Evolutionary conservation across 495 filamentous ascomycete species (phyloP), one percentile per base, ranked within the genome.

Genomic region (Aspergillus saccharolyticus): DNA sequence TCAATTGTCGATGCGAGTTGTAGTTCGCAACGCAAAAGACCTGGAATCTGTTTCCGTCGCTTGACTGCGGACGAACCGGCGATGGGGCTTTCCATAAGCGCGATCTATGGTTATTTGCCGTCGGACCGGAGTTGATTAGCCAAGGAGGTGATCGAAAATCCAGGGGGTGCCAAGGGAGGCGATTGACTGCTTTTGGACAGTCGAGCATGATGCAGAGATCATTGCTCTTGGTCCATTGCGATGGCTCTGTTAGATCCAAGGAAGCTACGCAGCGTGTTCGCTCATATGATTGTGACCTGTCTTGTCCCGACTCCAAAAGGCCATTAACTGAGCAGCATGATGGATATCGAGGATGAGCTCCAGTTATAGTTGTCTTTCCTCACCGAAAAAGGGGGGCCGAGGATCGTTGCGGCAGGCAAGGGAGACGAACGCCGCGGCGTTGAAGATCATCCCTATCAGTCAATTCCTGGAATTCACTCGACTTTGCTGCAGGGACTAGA

Each of bases 181-280:
- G 25, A 28, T 28, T 24, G 21, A 6, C 22, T 17, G 22, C 15
- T 30, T 21, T 49, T 15, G n/a, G 21, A 10, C 46, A 24, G 20
- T 49, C 25, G 46, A 24, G 46, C 20, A 50, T 30, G n/a, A 17
- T 50, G 47, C 47, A 50, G 47, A 10, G 47, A 50, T 50, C 47
- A 17, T 22, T 24, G 22, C 14, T 50, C 28, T 50, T 50, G 30
- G 47, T 28, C 20, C 25, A 21, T n/a, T 50, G 22, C 22, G 22
- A 50, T 19, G 7, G 15, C 47, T 50, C 22, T 24, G 10, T 10
- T 8, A 50, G 47, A 24, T n/a, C 18, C 17, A 20, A 24, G 28
- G 22, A 50, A n/a, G 21, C 14, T 30, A 16, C 8, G 47, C 6
- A 39, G 33, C 33, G 33, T 15, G 7, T 6, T 39, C 33, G 10